A percentile compares a stretch with the other conserved stretches of the same genome.
Evolutionary conservation across 2,329 filamentous ascomycete species (phyloP).

Genomic region (Trichoderma simmonsii): DNA sequence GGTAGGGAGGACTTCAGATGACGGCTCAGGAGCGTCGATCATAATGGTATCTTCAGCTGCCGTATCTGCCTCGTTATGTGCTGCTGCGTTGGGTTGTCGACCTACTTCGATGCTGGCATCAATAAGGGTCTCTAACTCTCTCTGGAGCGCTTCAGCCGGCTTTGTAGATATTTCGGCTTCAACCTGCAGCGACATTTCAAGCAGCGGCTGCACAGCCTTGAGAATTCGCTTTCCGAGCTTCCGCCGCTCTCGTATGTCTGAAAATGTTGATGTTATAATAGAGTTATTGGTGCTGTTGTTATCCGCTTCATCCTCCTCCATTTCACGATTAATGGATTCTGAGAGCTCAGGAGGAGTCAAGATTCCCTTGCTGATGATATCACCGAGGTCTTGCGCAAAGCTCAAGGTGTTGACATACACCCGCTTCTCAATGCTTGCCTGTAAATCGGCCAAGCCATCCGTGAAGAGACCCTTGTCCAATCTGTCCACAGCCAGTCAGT

Average conservation of each 20-base stretch:
- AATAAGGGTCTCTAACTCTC: constrained; percentile 70
- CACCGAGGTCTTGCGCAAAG: constrained; percentile 56
- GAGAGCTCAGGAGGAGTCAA: constrained; percentile 38
- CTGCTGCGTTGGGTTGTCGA: constrained; percentile 38
- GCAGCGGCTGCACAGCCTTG: constrained; percentile 72
- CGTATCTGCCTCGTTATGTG: constrained; percentile 39
- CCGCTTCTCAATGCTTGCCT: constrained; percentile 51
- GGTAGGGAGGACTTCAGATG: constrained; percentile 45
- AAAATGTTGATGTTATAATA: constrained; percentile 49
- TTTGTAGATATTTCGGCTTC: constrained; percentile 78
- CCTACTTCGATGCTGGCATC: constrained; percentile 62
- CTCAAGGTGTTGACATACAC: constrained; percentile 56
- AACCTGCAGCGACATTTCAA: constrained; percentile 72
- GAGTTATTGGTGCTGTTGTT: constrained; percentile 41
- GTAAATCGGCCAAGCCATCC: constrained; percentile 48
- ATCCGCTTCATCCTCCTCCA: constrained; percentile 34
- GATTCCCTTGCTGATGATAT: constrained; percentile 53
- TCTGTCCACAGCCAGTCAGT: constrained; percentile 44
- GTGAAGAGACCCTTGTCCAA: constrained; percentile 63
- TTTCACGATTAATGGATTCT: constrained; percentile 28
- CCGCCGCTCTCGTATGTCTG: constrained; percentile 75
- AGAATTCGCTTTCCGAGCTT: constrained; percentile 87
- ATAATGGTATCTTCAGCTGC: constrained; percentile 48
- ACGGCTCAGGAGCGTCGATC: constrained; percentile 46
- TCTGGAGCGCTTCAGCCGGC: constrained; percentile 65